These are phyloP conservation scores for Inga oerstediana DNA, from an alignment of 306 rosid species.

Conservation along the genomic window DNA sequence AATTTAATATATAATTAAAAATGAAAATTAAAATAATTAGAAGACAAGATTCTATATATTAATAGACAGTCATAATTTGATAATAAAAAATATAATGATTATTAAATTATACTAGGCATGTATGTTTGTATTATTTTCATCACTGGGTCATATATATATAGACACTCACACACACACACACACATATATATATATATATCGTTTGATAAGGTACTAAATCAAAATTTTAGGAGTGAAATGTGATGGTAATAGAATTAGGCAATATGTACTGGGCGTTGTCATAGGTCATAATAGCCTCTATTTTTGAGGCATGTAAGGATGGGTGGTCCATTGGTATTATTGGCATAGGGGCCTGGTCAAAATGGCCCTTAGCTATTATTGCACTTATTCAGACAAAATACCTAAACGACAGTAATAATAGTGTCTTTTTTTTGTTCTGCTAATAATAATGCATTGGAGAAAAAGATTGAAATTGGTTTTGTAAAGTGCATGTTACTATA, in stretches of 20 bases:
- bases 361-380: conserved; percentile 30
- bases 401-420: not conserved
- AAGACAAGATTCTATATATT: too few species aligned
- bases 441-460: not conserved
- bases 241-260: conserved; percentile 11
- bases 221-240: not conserved
- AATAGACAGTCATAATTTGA: too few species aligned
- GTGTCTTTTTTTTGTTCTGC: not conserved
- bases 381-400: conserved; percentile 20
- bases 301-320: conserved; percentile 22
- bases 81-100: too few species aligned
- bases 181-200: too few species aligned
- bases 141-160: too few species aligned
- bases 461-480: not conserved
- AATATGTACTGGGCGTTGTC: conserved; percentile 37
- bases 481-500: too few species aligned
- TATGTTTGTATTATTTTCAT: too few species aligned
- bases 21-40: not conserved
- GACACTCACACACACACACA: too few species aligned
- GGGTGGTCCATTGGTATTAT: conserved; percentile 46
- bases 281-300: conserved; percentile 20
- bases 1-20: not conserved
- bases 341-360: conserved; percentile 31
- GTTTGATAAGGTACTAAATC: not conserved
- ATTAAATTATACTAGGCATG: too few species aligned